Evolutionary conservation across 192 early-diverging fungal genomes (phyloP).

Genomic region (Linnemannia exigua): DNA sequence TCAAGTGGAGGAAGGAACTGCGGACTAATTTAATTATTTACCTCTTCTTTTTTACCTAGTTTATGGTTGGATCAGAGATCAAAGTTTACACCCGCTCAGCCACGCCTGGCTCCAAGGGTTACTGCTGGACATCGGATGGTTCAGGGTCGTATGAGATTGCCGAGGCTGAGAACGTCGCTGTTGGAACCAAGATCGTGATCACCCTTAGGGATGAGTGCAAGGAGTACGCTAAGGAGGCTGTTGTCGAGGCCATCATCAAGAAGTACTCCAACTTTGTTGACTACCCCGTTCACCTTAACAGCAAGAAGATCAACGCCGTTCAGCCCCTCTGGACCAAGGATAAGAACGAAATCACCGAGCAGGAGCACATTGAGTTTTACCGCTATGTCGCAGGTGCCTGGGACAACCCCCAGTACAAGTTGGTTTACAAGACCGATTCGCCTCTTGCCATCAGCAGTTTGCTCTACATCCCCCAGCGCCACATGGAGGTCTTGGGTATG

Average conservation of each 20-base stretch:
- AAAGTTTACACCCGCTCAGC: constrained; percentile 80
- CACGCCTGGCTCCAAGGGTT: constrained; percentile 72
- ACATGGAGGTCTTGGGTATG: constrained; percentile 70
- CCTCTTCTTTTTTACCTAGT: constrained; percentile 56
- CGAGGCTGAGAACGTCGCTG: constrained; percentile 82
- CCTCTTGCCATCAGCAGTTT: constrained; percentile 71
- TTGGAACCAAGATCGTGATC: constrained; percentile 88
- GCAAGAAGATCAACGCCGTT: constrained; percentile 69
- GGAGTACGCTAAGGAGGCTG: constrained; percentile 66
- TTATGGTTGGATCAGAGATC: constrained; percentile 85
- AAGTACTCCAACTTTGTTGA: constrained; percentile 78
- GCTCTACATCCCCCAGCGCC: constrained; percentile 71
- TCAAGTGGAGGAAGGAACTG: neutral
- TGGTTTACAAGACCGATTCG: constrained; percentile 75
- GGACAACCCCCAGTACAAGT: constrained; percentile 71
- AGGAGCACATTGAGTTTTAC: constrained; percentile 74
- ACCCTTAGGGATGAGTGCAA: constrained; percentile 80
- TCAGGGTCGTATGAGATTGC: constrained; percentile 83
- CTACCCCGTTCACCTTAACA: constrained; percentile 72
- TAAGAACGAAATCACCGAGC: constrained; percentile 64
- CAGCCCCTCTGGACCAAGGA: constrained; percentile 74
- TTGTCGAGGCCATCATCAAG: constrained; percentile 71
- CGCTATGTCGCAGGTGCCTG: constrained; percentile 72
- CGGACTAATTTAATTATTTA: neutral
- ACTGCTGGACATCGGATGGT: constrained; percentile 85